phyloP scores from a whole-genome alignment of 495 filamentous ascomycete genomes.

The Penicillium lividum region DNA sequence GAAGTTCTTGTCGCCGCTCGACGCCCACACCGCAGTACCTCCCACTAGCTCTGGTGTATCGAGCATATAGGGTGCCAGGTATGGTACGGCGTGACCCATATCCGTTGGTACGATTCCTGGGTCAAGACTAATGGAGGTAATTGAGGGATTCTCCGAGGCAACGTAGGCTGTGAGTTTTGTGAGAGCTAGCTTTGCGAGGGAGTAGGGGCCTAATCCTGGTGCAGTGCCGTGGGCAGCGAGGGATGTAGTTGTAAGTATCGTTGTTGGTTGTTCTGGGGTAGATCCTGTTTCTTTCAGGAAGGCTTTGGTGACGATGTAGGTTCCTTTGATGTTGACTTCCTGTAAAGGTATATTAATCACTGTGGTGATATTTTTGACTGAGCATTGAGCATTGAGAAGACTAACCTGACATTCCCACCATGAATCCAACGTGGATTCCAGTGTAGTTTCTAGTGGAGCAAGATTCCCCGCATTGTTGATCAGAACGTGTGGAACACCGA shows the following conservation, averaged over 20 bases:
- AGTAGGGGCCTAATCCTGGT: slow-evolving; percentile 39
- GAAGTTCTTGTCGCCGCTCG: slow-evolving; percentile 36
- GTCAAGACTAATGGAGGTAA: slow-evolving; percentile 39
- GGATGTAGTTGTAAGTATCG: slow-evolving; percentile 44
- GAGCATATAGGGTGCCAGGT: slow-evolving; percentile 28
- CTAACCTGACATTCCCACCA: slow-evolving; percentile 35
- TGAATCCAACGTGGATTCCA: slow-evolving; percentile 26
- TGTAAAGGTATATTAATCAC: background rate
- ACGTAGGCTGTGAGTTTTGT: slow-evolving; percentile 32
- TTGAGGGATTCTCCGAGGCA: slow-evolving; percentile 35
- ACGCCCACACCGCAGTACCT: slow-evolving; percentile 42
- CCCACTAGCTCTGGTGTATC: slow-evolving; percentile 40
- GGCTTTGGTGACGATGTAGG: slow-evolving; percentile 37
- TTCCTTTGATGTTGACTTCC: slow-evolving; percentile 49
- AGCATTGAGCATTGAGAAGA: background rate
- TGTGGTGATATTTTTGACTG: no score
- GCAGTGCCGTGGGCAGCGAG: slow-evolving; percentile 25
- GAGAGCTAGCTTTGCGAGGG: slow-evolving; percentile 37
- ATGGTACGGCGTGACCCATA: slow-evolving; percentile 22
- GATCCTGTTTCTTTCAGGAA: slow-evolving; percentile 34
- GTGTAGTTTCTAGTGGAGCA: slow-evolving; percentile 13
- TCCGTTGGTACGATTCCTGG: slow-evolving; percentile 43
- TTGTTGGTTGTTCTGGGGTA: slow-evolving; percentile 22
- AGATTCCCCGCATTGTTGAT: slow-evolving; percentile 45
- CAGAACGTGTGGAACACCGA: slow-evolving; percentile 44